phyloP scores from a whole-genome alignment of 352 stramenopile genomes.

The Phytopythium ostracodes region DNA sequence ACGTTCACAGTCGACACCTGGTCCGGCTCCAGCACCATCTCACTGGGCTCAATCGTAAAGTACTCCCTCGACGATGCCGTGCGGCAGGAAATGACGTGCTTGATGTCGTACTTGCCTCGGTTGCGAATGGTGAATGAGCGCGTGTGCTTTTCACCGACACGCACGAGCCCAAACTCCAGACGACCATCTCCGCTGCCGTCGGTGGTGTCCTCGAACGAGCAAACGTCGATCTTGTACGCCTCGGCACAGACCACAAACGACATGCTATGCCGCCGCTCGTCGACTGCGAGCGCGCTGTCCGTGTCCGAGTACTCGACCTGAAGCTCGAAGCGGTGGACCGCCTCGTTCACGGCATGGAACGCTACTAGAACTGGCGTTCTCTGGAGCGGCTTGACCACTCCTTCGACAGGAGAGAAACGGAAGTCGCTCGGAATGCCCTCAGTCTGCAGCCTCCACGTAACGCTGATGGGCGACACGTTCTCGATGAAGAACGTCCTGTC shows the following conservation, averaged over 20 bases:
- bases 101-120: conserved; percentile 92
- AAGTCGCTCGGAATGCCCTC: conserved; percentile 55
- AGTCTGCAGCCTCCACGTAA: conserved; percentile 59
- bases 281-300: conserved; percentile 52
- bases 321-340: conserved; percentile 56
- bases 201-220: conserved; percentile 58
- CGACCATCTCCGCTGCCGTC: conserved; percentile 40
- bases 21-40: conserved; percentile 75
- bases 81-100: conserved; percentile 72
- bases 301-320: conserved; percentile 81
- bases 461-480: conserved; percentile 75
- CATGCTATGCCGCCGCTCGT: conserved; percentile 28
- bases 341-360: conserved; percentile 70
- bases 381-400: conserved; percentile 69
- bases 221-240: conserved; percentile 90
- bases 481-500: conserved; percentile 85
- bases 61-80: conserved; percentile 45
- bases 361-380: conserved; percentile 51
- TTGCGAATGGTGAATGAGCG: conserved; percentile 88
- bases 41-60: conserved; percentile 79
- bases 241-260: conserved; percentile 66
- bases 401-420: conserved; percentile 64
- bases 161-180: conserved; percentile 90
- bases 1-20: conserved; percentile 67
- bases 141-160: conserved; percentile 86